Evolutionary conservation across 2,329 filamentous ascomycete genomes (phyloP).

Genomic region (Myriosclerotinia curreyana): DNA sequence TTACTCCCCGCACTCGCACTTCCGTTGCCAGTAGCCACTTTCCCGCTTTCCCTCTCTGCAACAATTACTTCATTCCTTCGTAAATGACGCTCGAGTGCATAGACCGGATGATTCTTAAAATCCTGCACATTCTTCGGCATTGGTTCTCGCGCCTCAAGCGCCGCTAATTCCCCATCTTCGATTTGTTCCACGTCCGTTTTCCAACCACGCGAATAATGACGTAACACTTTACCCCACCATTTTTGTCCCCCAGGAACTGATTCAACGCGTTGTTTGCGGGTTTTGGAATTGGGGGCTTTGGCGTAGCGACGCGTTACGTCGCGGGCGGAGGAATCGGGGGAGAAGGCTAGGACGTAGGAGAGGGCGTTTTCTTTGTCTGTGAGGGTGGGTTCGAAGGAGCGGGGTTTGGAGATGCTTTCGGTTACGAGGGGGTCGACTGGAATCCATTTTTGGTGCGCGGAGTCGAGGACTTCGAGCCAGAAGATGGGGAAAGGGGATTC

Average conservation of each 20-base stretch:
- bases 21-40: constrained; percentile 63
- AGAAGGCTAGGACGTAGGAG: constrained; percentile 81
- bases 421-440: constrained; percentile 84
- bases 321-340: constrained; percentile 70
- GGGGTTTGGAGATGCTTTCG: constrained; percentile 70
- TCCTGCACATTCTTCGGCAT: constrained; percentile 85
- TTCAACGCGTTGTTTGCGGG: constrained; percentile 77
- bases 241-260: constrained; percentile 47
- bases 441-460: constrained; percentile 87
- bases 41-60: constrained; percentile 67
- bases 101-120: constrained; percentile 82
- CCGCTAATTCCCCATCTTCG: constrained; percentile 73
- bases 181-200: constrained; percentile 72
- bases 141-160: constrained; percentile 69
- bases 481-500: constrained; percentile 81
- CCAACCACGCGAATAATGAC: constrained; percentile 45
- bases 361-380: constrained; percentile 74
- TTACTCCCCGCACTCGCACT: constrained; percentile 44
- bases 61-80: constrained; percentile 78
- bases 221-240: constrained; percentile 56
- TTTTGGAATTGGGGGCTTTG: constrained; percentile 89
- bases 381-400: constrained; percentile 76
- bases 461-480: constrained; percentile 91
- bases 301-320: constrained; percentile 88
- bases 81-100: constrained; percentile 81